Conservation (phyloP, 495 filamentous ascomycete genomes). For the Aspergillus incahuasiensis region DNA sequence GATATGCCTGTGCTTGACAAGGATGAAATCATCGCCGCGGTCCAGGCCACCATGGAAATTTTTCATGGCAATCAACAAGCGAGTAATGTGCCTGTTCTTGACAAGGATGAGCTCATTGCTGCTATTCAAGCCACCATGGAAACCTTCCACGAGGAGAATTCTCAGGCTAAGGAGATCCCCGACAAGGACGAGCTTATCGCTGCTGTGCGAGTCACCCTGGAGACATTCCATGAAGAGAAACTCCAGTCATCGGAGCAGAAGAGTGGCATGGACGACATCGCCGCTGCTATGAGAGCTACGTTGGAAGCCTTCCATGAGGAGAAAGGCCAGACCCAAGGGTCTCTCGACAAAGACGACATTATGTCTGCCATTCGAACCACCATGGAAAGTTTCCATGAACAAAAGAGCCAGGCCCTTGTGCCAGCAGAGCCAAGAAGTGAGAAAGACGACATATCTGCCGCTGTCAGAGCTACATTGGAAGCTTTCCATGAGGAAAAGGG, state of each 20-base stretch:
- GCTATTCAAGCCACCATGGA: constrained; percentile 56
- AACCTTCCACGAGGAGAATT: not conserved
- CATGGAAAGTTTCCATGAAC: constrained; percentile 16
- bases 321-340: constrained; percentile 49
- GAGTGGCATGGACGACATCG: constrained; percentile 47
- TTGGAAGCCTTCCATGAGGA: constrained; percentile 65
- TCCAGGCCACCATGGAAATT: constrained; percentile 63
- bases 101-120: constrained; percentile 57
- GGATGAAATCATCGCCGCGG: constrained; percentile 60
- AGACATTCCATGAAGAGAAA: not conserved
- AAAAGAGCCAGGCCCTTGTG: constrained; percentile 11
- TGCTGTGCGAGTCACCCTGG: constrained; percentile 53
- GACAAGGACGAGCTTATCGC: constrained; percentile 58
- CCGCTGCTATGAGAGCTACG: constrained; percentile 60
- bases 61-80: constrained; percentile 60
- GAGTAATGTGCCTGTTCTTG: constrained; percentile 39
- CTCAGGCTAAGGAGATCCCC: not conserved
- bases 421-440: not conserved
- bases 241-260: not conserved
- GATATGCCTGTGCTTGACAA: constrained; percentile 15
- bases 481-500: not conserved
- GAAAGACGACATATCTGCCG: constrained; percentile 59
- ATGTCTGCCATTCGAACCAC: constrained; percentile 57
- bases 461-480: constrained; percentile 14
- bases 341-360: constrained; percentile 57